A percentile compares a stretch with the other conserved stretches of the same genome.
Evolutionary conservation across 768 basidiomycete genomes (phyloP).

Genomic region (Hemileccinum impolitum): DNA sequence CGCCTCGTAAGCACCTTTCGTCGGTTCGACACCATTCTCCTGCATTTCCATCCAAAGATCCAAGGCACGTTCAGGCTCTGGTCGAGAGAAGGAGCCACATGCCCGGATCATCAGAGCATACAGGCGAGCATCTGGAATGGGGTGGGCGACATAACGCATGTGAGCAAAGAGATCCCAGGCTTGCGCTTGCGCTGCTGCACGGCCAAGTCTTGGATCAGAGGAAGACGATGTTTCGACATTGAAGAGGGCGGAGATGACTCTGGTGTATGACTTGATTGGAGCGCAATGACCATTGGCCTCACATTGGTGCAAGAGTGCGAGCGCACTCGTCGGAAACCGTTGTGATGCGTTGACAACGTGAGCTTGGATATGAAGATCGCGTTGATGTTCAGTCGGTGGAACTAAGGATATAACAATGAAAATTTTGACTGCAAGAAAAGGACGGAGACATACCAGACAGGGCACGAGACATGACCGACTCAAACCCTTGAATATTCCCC

Average conservation of each 20-base stretch:
- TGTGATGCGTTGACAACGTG: slow-evolving; percentile 48
- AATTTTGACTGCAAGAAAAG: background rate
- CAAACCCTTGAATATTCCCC: slow-evolving; percentile 45
- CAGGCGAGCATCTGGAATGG: slow-evolving; percentile 64
- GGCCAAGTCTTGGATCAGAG: slow-evolving; percentile 21
- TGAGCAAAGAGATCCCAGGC: slow-evolving; percentile 95
- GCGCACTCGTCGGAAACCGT: slow-evolving; percentile 57
- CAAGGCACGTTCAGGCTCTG: slow-evolving; percentile 86
- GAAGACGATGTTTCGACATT: slow-evolving; percentile 36
- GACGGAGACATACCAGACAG: slow-evolving; percentile 36
- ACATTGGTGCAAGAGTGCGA: slow-evolving; percentile 67
- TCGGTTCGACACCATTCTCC: slow-evolving; percentile 62
- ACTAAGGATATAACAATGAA: slow-evolving; percentile 21
- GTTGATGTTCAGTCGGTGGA: slow-evolving; percentile 51
- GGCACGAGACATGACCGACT: slow-evolving; percentile 43
- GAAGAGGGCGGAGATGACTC: slow-evolving; percentile 59
- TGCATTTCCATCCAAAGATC: slow-evolving; percentile 96
- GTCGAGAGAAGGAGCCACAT: slow-evolving; percentile 59
- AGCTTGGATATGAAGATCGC: slow-evolving; percentile 70
- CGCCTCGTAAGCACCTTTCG: slow-evolving; percentile 71
- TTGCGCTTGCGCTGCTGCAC: slow-evolving; percentile 59
- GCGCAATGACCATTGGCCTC: slow-evolving; percentile 62
- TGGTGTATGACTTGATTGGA: slow-evolving; percentile 72
- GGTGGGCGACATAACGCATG: slow-evolving; percentile 94
- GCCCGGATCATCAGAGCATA: slow-evolving; percentile 88